These are phyloP conservation scores for Fusarium sp. DNA, from an alignment of 2,329 filamentous ascomycete species.

Conservation along the genomic window DNA sequence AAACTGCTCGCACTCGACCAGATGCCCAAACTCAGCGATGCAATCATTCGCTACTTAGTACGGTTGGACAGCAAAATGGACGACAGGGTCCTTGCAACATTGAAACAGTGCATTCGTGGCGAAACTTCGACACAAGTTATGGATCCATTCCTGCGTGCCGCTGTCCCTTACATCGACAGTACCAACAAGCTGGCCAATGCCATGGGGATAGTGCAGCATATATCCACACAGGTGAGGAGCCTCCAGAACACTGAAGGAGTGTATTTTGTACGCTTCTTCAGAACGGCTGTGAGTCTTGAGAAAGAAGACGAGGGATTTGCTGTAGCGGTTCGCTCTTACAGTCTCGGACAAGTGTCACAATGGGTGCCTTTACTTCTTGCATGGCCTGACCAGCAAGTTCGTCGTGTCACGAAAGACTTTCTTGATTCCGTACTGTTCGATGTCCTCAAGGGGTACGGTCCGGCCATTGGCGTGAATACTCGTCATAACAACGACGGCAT, in stretches of 20 bases:
- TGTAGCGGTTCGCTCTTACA: conserved; percentile 34
- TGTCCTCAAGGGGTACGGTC: not conserved
- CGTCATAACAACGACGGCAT: conserved; percentile 42
- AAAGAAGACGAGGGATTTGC: conserved; percentile 45
- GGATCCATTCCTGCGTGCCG: conserved; percentile 69
- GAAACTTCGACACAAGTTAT: conserved; percentile 56
- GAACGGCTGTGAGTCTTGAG: conserved; percentile 45
- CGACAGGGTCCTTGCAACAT: conserved; percentile 61
- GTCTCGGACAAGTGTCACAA: conserved; percentile 49
- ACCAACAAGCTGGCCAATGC: conserved; percentile 53
- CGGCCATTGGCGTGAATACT: conserved; percentile 47
- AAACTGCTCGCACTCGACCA: conserved; percentile 74
- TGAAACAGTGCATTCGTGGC: conserved; percentile 66
- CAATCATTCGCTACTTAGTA: conserved; percentile 69
- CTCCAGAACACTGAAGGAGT: conserved; percentile 62
- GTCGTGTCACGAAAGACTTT: conserved; percentile 57
- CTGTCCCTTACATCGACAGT: conserved; percentile 63
- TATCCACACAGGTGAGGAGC: conserved; percentile 57
- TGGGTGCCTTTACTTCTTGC: conserved; percentile 66
- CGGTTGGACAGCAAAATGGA: conserved; percentile 64
- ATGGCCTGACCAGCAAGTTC: conserved; percentile 58
- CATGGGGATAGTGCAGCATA: conserved; percentile 56
- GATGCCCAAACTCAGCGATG: conserved; percentile 62
- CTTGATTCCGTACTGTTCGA: conserved; percentile 58
- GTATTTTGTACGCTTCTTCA: conserved; percentile 61